Evolutionary conservation across 2,329 filamentous ascomycete genomes (phyloP).

Genomic region (Ambrosiella cleistominuta): DNA sequence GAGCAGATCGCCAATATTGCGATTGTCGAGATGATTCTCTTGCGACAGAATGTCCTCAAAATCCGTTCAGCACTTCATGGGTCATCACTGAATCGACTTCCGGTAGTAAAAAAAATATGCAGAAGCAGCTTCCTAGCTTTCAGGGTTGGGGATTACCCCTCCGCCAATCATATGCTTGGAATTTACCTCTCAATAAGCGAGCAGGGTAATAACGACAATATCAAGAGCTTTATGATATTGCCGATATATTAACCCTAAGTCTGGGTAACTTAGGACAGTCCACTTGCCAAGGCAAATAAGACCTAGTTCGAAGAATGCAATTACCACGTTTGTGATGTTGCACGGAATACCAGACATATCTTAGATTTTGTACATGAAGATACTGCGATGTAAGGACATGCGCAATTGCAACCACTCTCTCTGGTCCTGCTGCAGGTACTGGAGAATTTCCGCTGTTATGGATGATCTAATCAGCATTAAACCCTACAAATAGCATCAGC

Average conservation of each 20-base stretch:
- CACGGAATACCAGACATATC: not conserved
- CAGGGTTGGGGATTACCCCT: not conserved
- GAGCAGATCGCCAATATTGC: not conserved
- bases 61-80: not conserved
- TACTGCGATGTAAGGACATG: not conserved
- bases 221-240: not conserved
- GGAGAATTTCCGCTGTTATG: no score
- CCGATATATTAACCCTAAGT: conserved; percentile 2
- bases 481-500: no score
- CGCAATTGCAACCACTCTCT: not conserved
- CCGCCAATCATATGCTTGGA: conserved; percentile 7
- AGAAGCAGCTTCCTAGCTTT: not conserved
- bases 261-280: not conserved
- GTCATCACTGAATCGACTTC: not conserved
- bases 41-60: not conserved
- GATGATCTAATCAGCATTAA: no score
- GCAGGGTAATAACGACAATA: not conserved
- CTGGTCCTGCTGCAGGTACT: no score
- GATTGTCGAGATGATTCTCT: not conserved
- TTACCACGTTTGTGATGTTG: not conserved
- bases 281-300: not conserved
- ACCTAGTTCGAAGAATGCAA: not conserved
- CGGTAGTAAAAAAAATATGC: conserved; percentile 5
- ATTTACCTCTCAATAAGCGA: conserved; percentile 3
- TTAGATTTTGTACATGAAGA: not conserved